Evolutionary conservation across 352 stramenopile genomes (phyloP).

Genomic region (Phytophthora agathidicida): DNA sequence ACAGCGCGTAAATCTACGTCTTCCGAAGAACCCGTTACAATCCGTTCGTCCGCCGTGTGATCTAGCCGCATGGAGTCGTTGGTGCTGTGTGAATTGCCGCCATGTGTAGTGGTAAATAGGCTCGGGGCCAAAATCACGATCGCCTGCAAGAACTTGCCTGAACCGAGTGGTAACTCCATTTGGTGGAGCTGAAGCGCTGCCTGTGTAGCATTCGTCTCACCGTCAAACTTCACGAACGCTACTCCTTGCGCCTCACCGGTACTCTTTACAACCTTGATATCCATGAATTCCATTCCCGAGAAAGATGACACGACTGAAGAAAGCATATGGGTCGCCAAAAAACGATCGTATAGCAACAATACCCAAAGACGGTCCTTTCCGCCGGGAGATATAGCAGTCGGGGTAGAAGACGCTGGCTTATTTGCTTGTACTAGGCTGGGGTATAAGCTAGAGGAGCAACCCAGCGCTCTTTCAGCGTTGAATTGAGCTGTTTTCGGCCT

Average conservation of each 20-base stretch:
- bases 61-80: slow-evolving; percentile 35
- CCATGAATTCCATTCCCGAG: slow-evolving; percentile 79
- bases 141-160: slow-evolving; percentile 62
- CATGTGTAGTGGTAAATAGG: slow-evolving; percentile 68
- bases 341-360: slow-evolving; percentile 71
- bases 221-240: slow-evolving; percentile 80
- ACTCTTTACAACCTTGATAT: slow-evolving; percentile 78
- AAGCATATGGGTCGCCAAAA: slow-evolving; percentile 64
- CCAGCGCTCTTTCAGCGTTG: slow-evolving; percentile 5
- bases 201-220: slow-evolving; percentile 44
- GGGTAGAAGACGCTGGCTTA: slow-evolving; percentile 7
- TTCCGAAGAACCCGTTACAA: slow-evolving; percentile 39
- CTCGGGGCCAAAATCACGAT: slow-evolving; percentile 74
- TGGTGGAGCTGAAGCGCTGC: slow-evolving; percentile 66
- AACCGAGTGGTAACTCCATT: slow-evolving; percentile 54
- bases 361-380: slow-evolving; percentile 61
- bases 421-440: not conserved
- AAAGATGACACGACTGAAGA: slow-evolving; percentile 65
- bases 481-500: slow-evolving; percentile 8
- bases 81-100: slow-evolving; percentile 22
- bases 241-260: slow-evolving; percentile 70
- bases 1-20: slow-evolving; percentile 77
- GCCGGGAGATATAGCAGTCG: slow-evolving; percentile 2
- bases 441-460: not conserved
- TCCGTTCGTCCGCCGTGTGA: slow-evolving; percentile 17